Evolutionary conservation across 257 asterid species (phyloP).

Genomic region (Leptodermis oblonga): DNA sequence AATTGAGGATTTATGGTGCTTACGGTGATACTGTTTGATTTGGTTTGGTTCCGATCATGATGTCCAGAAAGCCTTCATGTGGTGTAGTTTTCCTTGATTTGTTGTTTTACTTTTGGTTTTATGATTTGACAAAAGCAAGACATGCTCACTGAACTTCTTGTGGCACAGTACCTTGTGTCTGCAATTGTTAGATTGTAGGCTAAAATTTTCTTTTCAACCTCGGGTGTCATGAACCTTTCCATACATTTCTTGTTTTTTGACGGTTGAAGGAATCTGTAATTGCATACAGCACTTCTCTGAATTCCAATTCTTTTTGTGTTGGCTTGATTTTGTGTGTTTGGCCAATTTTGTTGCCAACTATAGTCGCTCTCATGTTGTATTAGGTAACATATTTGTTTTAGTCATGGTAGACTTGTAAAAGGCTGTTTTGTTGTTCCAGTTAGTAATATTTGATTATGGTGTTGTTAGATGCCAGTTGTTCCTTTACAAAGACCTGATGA

Average conservation of each 20-base stretch:
- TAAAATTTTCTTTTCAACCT: neutral
- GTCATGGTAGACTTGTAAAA: neutral
- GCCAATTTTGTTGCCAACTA: neutral
- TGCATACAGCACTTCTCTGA: neutral
- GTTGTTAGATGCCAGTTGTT: slow-evolving; percentile 75
- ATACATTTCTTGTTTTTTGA: neutral
- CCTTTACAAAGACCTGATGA: slow-evolving; percentile 95
- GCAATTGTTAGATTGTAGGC: neutral
- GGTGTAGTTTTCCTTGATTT: neutral
- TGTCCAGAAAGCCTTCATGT: neutral
- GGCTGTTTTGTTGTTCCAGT: slow-evolving; percentile 1
- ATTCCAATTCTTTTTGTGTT: neutral
- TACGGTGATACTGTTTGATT: neutral
- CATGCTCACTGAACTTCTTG: neutral
- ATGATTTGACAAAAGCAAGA: neutral
- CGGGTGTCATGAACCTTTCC: neutral
- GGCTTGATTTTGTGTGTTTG: neutral
- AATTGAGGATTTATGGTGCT: neutral
- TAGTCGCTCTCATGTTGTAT: neutral
- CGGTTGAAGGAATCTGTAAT: neutral
- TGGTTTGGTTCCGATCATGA: neutral
- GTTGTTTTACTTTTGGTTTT: too few species aligned
- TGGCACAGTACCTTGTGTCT: neutral
- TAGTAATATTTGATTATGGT: slow-evolving; percentile 18
- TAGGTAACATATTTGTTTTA: neutral